phyloP scores from a whole-genome alignment of 129 eudicot species.

The Silybum marianum region DNA sequence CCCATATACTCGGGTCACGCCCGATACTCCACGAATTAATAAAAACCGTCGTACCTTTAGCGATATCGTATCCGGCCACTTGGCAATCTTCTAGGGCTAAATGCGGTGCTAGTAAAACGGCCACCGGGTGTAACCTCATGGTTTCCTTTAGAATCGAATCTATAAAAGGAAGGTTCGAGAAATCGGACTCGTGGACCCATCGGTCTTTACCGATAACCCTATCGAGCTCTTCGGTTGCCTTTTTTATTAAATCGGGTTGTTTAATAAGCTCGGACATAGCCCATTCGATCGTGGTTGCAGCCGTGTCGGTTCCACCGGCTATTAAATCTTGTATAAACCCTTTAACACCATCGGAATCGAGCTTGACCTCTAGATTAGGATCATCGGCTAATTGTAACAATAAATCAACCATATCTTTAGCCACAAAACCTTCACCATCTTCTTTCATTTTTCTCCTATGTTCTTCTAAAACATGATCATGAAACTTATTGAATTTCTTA shows the following conservation, averaged over 20 bases:
- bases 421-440: slow-evolving; percentile 24
- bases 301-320: slow-evolving; percentile 41
- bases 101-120: slow-evolving; percentile 40
- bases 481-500: slow-evolving; percentile 41
- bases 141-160: slow-evolving; percentile 40
- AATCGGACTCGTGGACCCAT: slow-evolving; percentile 44
- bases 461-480: slow-evolving; percentile 49
- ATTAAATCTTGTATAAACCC: slow-evolving; percentile 38
- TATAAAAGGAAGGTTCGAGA: slow-evolving; percentile 26
- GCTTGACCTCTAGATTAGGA: slow-evolving; percentile 46
- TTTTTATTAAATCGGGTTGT: slow-evolving; percentile 29
- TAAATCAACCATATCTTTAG: slow-evolving; percentile 54
- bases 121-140: slow-evolving; percentile 44
- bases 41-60: slow-evolving; percentile 39
- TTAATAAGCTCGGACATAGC: slow-evolving; percentile 45
- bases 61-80: slow-evolving; percentile 37
- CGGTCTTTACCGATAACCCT: slow-evolving; percentile 34
- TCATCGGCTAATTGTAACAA: slow-evolving; percentile 44
- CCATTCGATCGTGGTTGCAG: slow-evolving; percentile 40
- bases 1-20: slow-evolving; percentile 38
- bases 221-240: slow-evolving; percentile 42
- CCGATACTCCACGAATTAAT: slow-evolving; percentile 44
- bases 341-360: slow-evolving; percentile 43
- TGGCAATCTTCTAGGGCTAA: slow-evolving; percentile 42
- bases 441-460: slow-evolving; percentile 40